These are phyloP conservation scores for Lecanoromycetidae sp. DNA, from an alignment of 2,329 filamentous ascomycete species.

Conservation along the genomic window DNA sequence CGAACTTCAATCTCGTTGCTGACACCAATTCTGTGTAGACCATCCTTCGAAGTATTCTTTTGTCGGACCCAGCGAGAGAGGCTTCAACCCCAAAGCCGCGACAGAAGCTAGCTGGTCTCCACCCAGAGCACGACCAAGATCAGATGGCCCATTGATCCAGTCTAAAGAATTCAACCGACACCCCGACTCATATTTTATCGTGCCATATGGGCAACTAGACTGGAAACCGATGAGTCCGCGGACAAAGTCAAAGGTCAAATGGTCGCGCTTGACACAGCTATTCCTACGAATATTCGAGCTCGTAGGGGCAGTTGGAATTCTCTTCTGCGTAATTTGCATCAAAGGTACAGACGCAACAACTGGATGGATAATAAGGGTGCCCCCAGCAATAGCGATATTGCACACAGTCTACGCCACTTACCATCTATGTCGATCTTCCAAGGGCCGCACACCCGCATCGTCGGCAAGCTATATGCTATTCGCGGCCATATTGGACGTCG, in stretches of 20 bases:
- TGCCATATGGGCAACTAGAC: slow-evolving; percentile 46
- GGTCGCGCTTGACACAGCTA: slow-evolving; percentile 57
- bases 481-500: slow-evolving; percentile 59
- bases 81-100: slow-evolving; percentile 79
- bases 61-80: slow-evolving; percentile 38
- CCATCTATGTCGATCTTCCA: slow-evolving; percentile 60
- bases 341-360: slow-evolving; percentile 51
- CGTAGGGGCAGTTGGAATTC: slow-evolving; percentile 55
- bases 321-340: slow-evolving; percentile 68
- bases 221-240: slow-evolving; percentile 55
- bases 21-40: too few species aligned
- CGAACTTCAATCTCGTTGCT: too few species aligned
- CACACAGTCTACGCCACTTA: slow-evolving; percentile 69
- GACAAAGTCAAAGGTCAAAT: slow-evolving; percentile 60
- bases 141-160: slow-evolving; percentile 62
- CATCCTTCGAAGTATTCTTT: slow-evolving; percentile 41
- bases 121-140: slow-evolving; percentile 47
- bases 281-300: slow-evolving; percentile 54
- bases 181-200: slow-evolving; percentile 46
- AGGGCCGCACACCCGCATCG: slow-evolving; percentile 61
- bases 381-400: slow-evolving; percentile 59
- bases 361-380: slow-evolving; percentile 65
- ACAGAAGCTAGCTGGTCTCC: slow-evolving; percentile 66
- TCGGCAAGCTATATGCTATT: slow-evolving; percentile 86
- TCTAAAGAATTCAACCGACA: slow-evolving; percentile 57